These are phyloP conservation scores for Skeletonema costatum DNA, from an alignment of 108 stramenopile genomes.

Conservation along the genomic window DNA sequence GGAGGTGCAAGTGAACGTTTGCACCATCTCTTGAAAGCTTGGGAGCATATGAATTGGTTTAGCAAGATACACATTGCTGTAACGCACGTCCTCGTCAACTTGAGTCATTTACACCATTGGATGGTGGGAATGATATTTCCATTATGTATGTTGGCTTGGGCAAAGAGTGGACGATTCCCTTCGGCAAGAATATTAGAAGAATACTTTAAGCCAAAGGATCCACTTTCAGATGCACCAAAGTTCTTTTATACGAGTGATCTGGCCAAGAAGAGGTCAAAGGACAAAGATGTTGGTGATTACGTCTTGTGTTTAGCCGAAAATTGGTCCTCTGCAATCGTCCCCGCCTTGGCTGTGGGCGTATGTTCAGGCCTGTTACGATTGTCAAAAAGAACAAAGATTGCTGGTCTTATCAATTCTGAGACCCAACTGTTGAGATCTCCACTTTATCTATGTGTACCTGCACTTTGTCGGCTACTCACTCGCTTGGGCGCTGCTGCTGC, in stretches of 20 bases:
- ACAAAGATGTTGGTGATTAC: conserved; percentile 38
- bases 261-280: conserved; percentile 2
- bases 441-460: not conserved
- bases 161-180: conserved; percentile 15
- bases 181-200: conserved; percentile 18
- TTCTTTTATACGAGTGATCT: conserved; percentile 14
- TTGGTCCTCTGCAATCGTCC: conserved; percentile 61
- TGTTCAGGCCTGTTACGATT: not conserved
- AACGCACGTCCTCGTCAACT: conserved; percentile 1
- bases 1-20: conserved; percentile 9
- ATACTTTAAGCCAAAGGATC: conserved; percentile 14
- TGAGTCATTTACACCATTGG: conserved; percentile 34
- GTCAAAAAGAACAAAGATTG: not conserved
- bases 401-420: conserved; percentile 13
- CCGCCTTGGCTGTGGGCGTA: conserved; percentile 27
- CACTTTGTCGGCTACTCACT: conserved; percentile 41
- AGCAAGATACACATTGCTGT: conserved; percentile 17
- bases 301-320: conserved; percentile 63
- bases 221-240: conserved; percentile 7
- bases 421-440: not conserved
- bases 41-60: not conserved
- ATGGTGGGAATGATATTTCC: conserved; percentile 31
- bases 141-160: conserved; percentile 29
- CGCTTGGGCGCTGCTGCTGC: conserved; percentile 65
- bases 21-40: not conserved